phyloP scores from a whole-genome alignment of 176 grass and related monocot genomes.

The Pontederia crassipes region DNA sequence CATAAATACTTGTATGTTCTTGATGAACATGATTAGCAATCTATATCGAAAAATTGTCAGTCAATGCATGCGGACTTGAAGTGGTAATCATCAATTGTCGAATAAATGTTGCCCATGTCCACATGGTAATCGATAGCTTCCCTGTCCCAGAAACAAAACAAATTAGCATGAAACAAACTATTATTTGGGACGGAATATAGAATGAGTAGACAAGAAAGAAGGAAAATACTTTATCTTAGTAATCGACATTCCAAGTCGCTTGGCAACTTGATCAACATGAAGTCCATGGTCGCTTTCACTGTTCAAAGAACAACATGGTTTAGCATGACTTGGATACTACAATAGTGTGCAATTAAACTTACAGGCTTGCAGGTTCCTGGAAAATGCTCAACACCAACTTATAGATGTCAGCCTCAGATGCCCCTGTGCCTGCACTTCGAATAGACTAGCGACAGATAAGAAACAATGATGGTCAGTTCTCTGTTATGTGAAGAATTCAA shows the following conservation, averaged over 20 bases:
- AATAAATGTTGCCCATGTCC: constrained; percentile 53
- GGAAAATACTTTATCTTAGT: constrained; percentile 33
- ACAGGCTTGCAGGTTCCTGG: constrained; percentile 71
- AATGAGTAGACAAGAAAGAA: not conserved
- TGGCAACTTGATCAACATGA: constrained; percentile 60
- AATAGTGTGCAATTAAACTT: constrained; percentile 16
- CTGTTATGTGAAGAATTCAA: not conserved
- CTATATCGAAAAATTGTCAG: not conserved
- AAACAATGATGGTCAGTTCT: constrained; percentile 5
- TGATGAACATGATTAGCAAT: too few species aligned
- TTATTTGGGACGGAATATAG: not conserved
- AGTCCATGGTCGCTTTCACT: constrained; percentile 75
- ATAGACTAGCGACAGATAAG: constrained; percentile 18
- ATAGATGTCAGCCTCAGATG: constrained; percentile 43
- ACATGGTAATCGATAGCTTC: constrained; percentile 44
- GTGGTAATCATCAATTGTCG: constrained; percentile 77
- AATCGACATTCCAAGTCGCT: constrained; percentile 33
- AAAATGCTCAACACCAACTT: constrained; percentile 58
- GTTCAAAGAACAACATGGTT: not conserved
- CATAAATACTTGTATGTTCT: too few species aligned
- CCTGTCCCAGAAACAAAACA: constrained; percentile 35
- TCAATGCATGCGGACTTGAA: constrained; percentile 45
- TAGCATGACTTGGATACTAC: not conserved
- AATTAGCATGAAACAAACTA: not conserved
- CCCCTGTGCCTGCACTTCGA: constrained; percentile 5